Evolutionary conservation across 2,329 filamentous ascomycete species (phyloP), one percentile per base, ranked within the genome.

Genomic region (Fusarium sp.): DNA sequence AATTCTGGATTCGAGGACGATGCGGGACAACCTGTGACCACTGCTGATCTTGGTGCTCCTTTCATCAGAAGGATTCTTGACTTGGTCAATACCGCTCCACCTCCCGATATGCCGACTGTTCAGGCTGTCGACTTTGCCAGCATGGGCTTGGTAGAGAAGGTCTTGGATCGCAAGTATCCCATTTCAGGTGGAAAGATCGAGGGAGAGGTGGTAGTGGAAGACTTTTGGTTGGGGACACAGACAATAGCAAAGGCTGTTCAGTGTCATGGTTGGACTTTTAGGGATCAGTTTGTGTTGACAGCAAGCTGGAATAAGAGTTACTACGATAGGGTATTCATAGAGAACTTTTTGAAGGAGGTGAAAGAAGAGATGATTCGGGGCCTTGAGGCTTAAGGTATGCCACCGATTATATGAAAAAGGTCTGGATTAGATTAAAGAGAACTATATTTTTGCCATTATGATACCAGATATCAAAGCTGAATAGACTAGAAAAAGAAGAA

Each of bases 251-350:
- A 76, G 21, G 73, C 77, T 57, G 23, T 67, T 55, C 64, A 46
- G 65, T 71, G 68, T 60, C 73, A 65, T 66, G 66, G 77, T 20
- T 79, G 74, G 74, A 77, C 74, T 0, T 79, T 79, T 32, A 63
- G 74, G 8, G 71, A 76, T 40, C 68, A 73, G 61, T 53, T 78
- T 50, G 75, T 67, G 32, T 54, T 78, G 28, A 72, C 72, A 20
- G 70, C 68, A 20, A 73, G 74, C 19, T 79, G 75, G 60, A 77
- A 79, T 28, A 70, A 75, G 52, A 68, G 74, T 10, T 79, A 72
- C 55, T 71, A 78, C 34, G 68, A 68, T 3, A 53, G 30, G 8
- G 57, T 40, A 3, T 73, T 72, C 54, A 74, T 77, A 65, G 40
- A 28, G 7, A 59, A 63, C 40, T 69, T 77, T 49, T 53, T 75